Evolutionary conservation across 1,284 basidiomycete genomes (phyloP), one percentile per base, ranked within the genome.

Genomic region (Ustilago bromivora): DNA sequence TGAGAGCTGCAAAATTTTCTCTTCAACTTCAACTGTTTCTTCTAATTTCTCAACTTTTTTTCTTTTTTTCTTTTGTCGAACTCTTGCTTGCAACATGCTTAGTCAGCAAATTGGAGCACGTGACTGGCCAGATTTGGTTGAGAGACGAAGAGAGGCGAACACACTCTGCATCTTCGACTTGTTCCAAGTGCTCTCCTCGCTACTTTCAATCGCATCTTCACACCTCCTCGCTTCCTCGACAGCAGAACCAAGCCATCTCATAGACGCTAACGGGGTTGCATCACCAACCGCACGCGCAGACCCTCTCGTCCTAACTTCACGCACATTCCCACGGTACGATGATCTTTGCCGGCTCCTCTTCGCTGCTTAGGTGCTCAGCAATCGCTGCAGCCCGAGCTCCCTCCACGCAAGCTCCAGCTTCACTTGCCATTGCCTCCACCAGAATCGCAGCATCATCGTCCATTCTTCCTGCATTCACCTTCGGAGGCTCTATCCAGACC

Each of bases 401-500:
- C 43, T 31, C 60, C 12, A 63, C 66, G 15, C 71, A 67, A 32
- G 60, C 66, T 23, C 71, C 71, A 11, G 67, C 79, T 17, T 82
- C 81, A 51, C 75, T 82, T 34, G 77, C 77, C 36, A 62, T 82
- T 51, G 75, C 81, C 11, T 71, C 72, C 11, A 63, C 77, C 12
- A 61, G 66, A 58, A 58, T 71, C 12, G 58, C 66, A 13, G 31
- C 40, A 15, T 55, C 67, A 1, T 57, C 66, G 28, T 32, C 57
- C 0, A 23, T 70, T 4, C 70, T 84, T n/a, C 82, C 82, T 32
- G 35, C 76, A 4, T 84, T 85, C 41, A 49, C 79, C 2, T 84
- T 83, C 53, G 83, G 79, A 43, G 81, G 64, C n/a, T 76, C 81
- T 10, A 73, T 85, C 31, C 85, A 86, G 68, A 82, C 80, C 11